Conservation (phyloP, 208 protist genomes). For the Wallacemonas sp. region DNA sequence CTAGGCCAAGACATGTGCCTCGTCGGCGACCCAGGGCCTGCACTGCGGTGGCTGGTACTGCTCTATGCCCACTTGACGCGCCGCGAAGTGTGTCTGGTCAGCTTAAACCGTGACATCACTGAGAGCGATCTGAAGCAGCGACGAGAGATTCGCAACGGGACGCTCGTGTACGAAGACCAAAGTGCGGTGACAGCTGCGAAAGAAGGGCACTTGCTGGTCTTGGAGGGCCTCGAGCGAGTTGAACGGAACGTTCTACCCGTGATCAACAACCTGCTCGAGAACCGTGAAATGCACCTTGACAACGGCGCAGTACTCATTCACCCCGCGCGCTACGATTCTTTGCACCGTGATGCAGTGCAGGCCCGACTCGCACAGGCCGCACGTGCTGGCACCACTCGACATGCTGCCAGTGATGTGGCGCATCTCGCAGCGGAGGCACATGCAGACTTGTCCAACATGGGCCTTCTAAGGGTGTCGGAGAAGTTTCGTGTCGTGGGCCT, state of each 20-base stretch:
- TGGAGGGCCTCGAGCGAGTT: slow-evolving; percentile 94
- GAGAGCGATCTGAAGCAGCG: slow-evolving; percentile 95
- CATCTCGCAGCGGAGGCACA: slow-evolving; percentile 25
- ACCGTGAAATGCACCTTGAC: slow-evolving; percentile 95
- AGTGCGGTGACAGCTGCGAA: slow-evolving; percentile 89
- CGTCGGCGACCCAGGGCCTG: slow-evolving; percentile 88
- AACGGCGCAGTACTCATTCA: slow-evolving; percentile 91
- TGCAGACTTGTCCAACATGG: slow-evolving; percentile 58
- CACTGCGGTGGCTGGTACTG: slow-evolving; percentile 83
- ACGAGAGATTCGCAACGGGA: slow-evolving; percentile 87
- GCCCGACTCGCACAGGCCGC: neutral
- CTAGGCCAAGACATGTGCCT: slow-evolving; percentile 95
- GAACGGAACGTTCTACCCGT: slow-evolving; percentile 95
- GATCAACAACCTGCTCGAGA: slow-evolving; percentile 96
- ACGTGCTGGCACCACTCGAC: neutral
- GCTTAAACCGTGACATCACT: slow-evolving; percentile 93
- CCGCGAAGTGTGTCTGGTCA: slow-evolving; percentile 86
- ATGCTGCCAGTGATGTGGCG: no score
- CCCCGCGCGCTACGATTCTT: slow-evolving; percentile 85
- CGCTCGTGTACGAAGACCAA: slow-evolving; percentile 91
- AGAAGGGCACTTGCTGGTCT: slow-evolving; percentile 89
- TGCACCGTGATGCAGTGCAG: slow-evolving; percentile 53
- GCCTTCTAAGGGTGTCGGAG: slow-evolving; percentile 87
- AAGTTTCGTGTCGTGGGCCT: slow-evolving; percentile 94
- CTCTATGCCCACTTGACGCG: slow-evolving; percentile 67